Conservation (phyloP, 176 grass and related monocot genomes). For the Carex parvula region DNA sequence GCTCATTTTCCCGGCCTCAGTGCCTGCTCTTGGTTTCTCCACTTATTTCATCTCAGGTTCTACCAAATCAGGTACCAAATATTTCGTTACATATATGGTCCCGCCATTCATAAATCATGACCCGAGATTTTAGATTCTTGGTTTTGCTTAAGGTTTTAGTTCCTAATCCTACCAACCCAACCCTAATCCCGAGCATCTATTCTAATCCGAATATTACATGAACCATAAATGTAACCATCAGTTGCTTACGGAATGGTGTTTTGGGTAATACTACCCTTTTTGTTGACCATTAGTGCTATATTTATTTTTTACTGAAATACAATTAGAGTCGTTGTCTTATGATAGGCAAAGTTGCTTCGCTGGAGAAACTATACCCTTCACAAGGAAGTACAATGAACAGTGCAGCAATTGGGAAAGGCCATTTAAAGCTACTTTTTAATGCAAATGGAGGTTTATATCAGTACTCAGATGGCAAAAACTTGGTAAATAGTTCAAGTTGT, state of each 20-base stretch:
- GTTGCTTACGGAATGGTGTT: not conserved
- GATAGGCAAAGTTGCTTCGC: conserved; percentile 50
- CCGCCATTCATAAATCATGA: not conserved
- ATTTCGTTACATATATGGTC: conserved; percentile 11
- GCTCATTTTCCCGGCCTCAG: conserved; percentile 75
- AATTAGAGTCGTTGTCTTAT: not conserved
- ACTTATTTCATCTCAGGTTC: conserved; percentile 75
- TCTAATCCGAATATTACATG: not conserved
- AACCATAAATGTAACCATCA: not conserved
- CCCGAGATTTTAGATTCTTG: not conserved
- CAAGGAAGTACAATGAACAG: conserved; percentile 51
- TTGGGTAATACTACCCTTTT: not conserved
- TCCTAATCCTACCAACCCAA: not conserved
- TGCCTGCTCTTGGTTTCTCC: conserved; percentile 75
- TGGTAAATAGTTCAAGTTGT: conserved; percentile 45
- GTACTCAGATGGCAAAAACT: conserved; percentile 56
- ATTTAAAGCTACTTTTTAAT: conserved; percentile 71
- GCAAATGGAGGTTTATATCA: conserved; percentile 37
- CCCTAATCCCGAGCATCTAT: not conserved
- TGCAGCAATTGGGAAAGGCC: conserved; percentile 57
- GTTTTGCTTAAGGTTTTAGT: not conserved
- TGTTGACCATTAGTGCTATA: not conserved
- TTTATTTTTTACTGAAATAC: not conserved
- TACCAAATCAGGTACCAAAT: conserved; percentile 55
- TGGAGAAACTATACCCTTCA: conserved; percentile 41